Percentiles rank a stretch among this genome's conserved stretches.
Conservation (phyloP, 805 yeast species). For the Barnettozyma californica region DNA sequence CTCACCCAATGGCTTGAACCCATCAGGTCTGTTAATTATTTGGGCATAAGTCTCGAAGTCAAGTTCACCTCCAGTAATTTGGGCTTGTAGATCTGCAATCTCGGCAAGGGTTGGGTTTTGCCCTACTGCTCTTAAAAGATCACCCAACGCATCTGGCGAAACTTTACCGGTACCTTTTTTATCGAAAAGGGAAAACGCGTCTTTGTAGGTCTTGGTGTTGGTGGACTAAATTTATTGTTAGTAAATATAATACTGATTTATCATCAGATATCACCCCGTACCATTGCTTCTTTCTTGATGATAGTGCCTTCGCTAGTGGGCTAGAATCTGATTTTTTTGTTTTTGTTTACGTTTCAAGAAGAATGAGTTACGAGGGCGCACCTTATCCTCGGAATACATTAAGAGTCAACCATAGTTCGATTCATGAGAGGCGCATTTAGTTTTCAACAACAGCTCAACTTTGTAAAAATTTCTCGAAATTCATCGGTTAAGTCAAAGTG, state of each 20-base stretch:
- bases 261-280: not conserved
- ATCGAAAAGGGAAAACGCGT: slow-evolving; percentile 95
- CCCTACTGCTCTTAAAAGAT: slow-evolving; percentile 92
- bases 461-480: not conserved
- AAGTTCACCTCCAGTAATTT: slow-evolving; percentile 34
- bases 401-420: not conserved
- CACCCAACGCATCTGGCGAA: slow-evolving; percentile 80
- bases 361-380: slow-evolving; percentile 1
- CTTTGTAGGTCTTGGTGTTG: slow-evolving; percentile 53
- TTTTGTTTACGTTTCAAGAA: slow-evolving; percentile 2
- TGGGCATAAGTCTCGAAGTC: slow-evolving; percentile 74
- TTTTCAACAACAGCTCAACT: not conserved
- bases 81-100: slow-evolving; percentile 53
- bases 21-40: slow-evolving; percentile 80
- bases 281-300: not conserved
- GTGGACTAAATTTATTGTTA: slow-evolving; percentile 14
- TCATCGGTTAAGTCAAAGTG: not conserved
- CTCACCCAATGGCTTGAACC: slow-evolving; percentile 81
- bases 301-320: not conserved
- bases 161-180: slow-evolving; percentile 93
- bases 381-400: not conserved
- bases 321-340: not conserved
- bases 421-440: not conserved
- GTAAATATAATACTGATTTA: not conserved
- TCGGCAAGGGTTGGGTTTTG: slow-evolving; percentile 96